Conservation (phyloP, 176 grass and related monocot genomes). For the Carex myosuroides region DNA sequence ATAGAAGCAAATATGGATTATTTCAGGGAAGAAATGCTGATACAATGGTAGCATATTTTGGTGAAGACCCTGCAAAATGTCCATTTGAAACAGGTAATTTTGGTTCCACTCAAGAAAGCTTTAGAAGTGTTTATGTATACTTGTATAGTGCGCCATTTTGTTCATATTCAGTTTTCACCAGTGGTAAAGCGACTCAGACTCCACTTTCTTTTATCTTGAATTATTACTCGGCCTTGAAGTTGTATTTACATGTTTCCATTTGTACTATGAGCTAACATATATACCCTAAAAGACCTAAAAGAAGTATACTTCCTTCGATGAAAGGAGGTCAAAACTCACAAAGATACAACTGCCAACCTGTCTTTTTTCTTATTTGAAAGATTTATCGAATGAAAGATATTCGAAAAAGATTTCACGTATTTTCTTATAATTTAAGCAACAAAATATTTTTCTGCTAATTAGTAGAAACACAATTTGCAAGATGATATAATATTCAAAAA, state of each 20-base stretch:
- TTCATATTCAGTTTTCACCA: neutral
- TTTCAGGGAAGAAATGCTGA: constrained; percentile 83
- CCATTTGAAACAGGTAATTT: constrained; percentile 94
- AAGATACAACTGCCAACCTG: neutral
- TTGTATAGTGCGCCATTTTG: neutral
- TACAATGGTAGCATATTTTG: constrained; percentile 80
- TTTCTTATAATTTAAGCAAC: no score
- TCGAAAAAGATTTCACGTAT: no score
- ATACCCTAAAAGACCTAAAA: neutral
- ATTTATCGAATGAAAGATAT: no score
- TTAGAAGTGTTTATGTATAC: neutral
- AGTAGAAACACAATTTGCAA: no score
- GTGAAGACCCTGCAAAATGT: constrained; percentile 84
- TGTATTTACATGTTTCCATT: neutral
- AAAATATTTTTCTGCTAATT: no score
- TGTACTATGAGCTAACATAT: neutral
- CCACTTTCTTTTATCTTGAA: neutral
- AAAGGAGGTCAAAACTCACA: neutral
- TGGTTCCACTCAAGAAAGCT: constrained; percentile 7
- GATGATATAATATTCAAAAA: no score
- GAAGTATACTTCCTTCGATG: neutral
- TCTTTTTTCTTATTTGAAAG: no score
- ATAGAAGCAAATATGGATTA: neutral
- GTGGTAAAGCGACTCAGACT: no score
- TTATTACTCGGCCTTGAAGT: neutral